A percentile compares a stretch with the other conserved stretches of the same genome.
Conservation (phyloP, 352 stramenopile species). For the Pythium utonaiense region DNA sequence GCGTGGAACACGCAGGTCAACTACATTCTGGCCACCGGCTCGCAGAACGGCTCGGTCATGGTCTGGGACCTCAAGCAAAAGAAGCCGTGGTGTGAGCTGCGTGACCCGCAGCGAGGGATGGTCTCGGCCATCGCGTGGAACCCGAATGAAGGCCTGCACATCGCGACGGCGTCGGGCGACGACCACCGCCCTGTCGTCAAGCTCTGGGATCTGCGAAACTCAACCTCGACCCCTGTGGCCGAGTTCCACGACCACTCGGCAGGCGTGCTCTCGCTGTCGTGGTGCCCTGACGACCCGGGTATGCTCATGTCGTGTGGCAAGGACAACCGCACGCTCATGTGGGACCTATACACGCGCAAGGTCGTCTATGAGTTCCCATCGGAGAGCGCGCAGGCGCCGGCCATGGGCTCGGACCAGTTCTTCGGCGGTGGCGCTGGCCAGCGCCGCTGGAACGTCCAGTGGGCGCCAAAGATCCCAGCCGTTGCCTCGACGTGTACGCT, state of each 20-base stretch:
- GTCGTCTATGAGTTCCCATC: constrained; percentile 94
- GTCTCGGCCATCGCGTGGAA: constrained; percentile 97
- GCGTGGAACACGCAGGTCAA: constrained; percentile 98
- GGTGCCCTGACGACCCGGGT: constrained; percentile 95
- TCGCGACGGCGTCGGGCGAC: constrained; percentile 94
- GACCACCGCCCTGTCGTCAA: constrained; percentile 95
- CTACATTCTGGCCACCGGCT: constrained; percentile 96
- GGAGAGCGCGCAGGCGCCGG: constrained; percentile 46
- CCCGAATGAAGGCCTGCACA: constrained; percentile 95
- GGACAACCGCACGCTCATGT: constrained; percentile 98
- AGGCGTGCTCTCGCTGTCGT: constrained; percentile 95
- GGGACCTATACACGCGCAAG: constrained; percentile 94
- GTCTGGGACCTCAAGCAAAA: constrained; percentile 99
- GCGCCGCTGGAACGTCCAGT: constrained; percentile 94
- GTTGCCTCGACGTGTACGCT: constrained; percentile 96
- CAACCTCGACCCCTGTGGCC: constrained; percentile 94
- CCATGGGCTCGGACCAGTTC: constrained; percentile 79
- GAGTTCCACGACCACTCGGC: constrained; percentile 95
- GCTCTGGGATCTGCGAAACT: constrained; percentile 98
- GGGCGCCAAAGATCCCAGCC: constrained; percentile 92
- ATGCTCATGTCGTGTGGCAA: constrained; percentile 94
- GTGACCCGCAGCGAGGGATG: constrained; percentile 80
- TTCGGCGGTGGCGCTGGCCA: constrained; percentile 70
- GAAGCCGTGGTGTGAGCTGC: constrained; percentile 97
- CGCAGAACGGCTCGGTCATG: constrained; percentile 92